phyloP scores from a whole-genome alignment of 2,329 filamentous ascomycete species.

The Monascus ruber region DNA sequence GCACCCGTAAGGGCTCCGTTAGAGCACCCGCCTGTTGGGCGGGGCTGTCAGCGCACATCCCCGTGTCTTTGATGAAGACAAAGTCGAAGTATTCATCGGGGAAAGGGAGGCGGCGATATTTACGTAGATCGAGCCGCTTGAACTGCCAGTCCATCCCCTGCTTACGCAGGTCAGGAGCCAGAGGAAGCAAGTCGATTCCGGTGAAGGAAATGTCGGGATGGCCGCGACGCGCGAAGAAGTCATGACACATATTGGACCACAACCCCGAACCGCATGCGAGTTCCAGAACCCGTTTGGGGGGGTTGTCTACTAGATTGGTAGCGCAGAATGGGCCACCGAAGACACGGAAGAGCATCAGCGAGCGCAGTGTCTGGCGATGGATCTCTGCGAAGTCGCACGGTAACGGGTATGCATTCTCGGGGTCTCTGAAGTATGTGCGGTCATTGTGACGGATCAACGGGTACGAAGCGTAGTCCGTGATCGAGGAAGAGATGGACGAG shows the following conservation, averaged over 20 bases:
- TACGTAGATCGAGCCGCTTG: constrained; percentile 73
- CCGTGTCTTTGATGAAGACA: constrained; percentile 77
- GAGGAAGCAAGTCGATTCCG: constrained; percentile 67
- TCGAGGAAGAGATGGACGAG: constrained; percentile 21
- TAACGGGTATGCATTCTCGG: constrained; percentile 63
- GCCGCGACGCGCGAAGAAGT: constrained; percentile 60
- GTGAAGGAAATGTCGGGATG: constrained; percentile 63
- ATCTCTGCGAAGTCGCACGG: constrained; percentile 80
- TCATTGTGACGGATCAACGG: constrained; percentile 65
- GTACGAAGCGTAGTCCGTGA: constrained; percentile 31
- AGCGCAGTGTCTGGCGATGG: constrained; percentile 75
- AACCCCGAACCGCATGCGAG: constrained; percentile 78
- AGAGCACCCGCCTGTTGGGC: constrained; percentile 44
- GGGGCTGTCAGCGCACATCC: constrained; percentile 51
- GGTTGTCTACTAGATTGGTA: constrained; percentile 51
- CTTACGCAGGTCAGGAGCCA: constrained; percentile 53
- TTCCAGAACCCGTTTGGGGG: constrained; percentile 70
- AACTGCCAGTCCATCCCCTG: constrained; percentile 81
- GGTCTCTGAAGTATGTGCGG: constrained; percentile 70
- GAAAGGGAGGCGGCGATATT: constrained; percentile 66
- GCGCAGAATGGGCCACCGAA: constrained; percentile 72
- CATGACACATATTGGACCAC: constrained; percentile 81
- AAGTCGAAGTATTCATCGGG: constrained; percentile 72
- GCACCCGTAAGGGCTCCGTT: constrained; percentile 65
- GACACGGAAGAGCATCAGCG: constrained; percentile 67